Base-by-base conservation (phyloP, 2,329 filamentous ascomycete species). In the Arthrobotrys iridis region DNA sequence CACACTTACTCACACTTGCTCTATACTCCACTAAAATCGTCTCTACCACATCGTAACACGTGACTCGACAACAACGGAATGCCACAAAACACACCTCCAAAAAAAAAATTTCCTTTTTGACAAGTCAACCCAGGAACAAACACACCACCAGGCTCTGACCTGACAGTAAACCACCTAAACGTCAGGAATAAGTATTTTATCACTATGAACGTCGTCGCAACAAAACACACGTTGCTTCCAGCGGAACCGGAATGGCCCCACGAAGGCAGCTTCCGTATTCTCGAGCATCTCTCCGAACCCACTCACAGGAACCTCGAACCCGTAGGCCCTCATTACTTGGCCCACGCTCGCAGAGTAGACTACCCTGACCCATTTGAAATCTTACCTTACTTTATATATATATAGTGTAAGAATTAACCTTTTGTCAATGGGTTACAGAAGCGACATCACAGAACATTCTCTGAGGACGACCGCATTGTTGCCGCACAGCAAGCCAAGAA, bases 401-500 rank as follows among this genome's bases (percentile, higher is more conserved):
- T n/a, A n/a, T n/a, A n/a, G n/a, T n/a, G n/a, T n/a, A n/a, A n/a
- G n/a, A n/a, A n/a, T n/a, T n/a, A n/a, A n/a, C 22, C 37, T 2
- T 60, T 35, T 45, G 13, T 48, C 45, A 62, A 70, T 15, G 0
- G 26, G 7, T 3, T 40, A 81, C 75, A 88, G 85, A 88, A 87
- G 84, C 91, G 93, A 78, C 93, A 98, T 85, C 93, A 96, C 86
- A 93, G 95, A 81, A 99, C 95, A 59, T 99, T 99, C 85, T 96
- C 92, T 81, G 94, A 99, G 85, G 95, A 99, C 84, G 95, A 99
- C 83, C 91, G 93, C 79, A 96, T 99, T 82, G 93, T 97, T 85
- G 95, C 95, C 55, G 91, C 96, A 84, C 90, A 96, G 83, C 93
- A 90, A 79, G 93, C 93, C 81, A 97, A 96, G 89, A 97, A 96